Conservation (phyloP, 345 rosid species). For the Draba incana region DNA sequence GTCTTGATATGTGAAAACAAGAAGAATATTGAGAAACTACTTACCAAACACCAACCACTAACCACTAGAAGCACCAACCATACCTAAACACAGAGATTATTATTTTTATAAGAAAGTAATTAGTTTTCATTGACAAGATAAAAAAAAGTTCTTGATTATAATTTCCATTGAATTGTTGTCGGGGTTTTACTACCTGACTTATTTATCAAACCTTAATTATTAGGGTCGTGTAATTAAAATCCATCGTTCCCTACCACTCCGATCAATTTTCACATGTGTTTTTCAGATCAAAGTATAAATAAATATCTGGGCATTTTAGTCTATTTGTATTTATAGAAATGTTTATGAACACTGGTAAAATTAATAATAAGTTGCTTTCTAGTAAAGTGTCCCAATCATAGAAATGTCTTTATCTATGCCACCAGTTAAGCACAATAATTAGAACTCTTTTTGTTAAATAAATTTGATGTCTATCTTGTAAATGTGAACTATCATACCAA, state of each 20-base stretch:
- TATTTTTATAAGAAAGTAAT: not conserved
- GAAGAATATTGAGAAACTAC: constrained; percentile 41
- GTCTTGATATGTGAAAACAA: constrained; percentile 39
- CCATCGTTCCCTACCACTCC: constrained; percentile 20
- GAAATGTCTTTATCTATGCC: constrained; percentile 17
- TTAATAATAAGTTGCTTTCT: constrained; percentile 21
- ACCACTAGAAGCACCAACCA: constrained; percentile 40
- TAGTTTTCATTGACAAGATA: not conserved
- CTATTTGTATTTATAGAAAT: constrained; percentile 7
- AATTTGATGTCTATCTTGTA: too few species aligned
- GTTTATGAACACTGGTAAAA: not conserved
- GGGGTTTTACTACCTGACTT: constrained; percentile 3
- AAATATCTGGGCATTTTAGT: constrained; percentile 2
- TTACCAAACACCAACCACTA: constrained; percentile 33
- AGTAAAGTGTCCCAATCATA: constrained; percentile 33
- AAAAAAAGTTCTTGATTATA: not conserved
- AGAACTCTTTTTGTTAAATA: not conserved
- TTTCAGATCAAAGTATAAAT: not conserved
- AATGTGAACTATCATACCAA: not conserved
- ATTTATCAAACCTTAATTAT: not conserved
- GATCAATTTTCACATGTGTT: not conserved
- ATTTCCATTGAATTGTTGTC: constrained; percentile 5
- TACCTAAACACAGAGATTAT: constrained; percentile 28
- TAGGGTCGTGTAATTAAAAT: constrained; percentile 23
- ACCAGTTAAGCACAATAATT: constrained; percentile 31